These are phyloP conservation scores for Macrolepiota fuliginosa DNA, from an alignment of 768 basidiomycete genomes.

Conservation along the genomic window DNA sequence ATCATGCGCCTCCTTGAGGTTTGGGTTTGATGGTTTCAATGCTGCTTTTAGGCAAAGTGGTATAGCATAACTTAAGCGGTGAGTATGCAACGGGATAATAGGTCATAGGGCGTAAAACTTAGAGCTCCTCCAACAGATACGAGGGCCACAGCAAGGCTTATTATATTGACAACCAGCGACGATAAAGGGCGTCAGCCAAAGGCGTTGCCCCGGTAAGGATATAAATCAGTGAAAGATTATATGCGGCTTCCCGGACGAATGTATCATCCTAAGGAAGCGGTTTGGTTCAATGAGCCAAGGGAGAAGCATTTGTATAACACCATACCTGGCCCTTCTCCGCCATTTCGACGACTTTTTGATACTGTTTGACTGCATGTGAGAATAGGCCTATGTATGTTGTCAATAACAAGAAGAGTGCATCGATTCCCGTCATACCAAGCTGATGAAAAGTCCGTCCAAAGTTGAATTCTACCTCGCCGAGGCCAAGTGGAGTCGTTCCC, in stretches of 20 bases:
- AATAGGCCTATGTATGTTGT: slow-evolving; percentile 56
- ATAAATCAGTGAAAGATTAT: slow-evolving; percentile 84
- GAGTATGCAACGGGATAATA: too few species aligned
- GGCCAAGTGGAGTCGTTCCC: slow-evolving; percentile 34
- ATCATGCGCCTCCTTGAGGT: too few species aligned
- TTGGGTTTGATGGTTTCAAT: too few species aligned
- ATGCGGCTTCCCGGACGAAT: slow-evolving; percentile 76
- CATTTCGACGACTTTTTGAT: slow-evolving; percentile 69
- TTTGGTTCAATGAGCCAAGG: not conserved
- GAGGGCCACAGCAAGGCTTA: slow-evolving; percentile 20
- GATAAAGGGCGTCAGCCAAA: slow-evolving; percentile 67
- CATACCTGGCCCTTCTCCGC: slow-evolving; percentile 38
- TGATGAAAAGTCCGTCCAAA: slow-evolving; percentile 92
- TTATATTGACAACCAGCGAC: slow-evolving; percentile 81
- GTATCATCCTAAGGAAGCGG: slow-evolving; percentile 34
- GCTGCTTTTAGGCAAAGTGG: too few species aligned
- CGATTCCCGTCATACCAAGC: slow-evolving; percentile 54
- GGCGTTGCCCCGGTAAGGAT: slow-evolving; percentile 73
- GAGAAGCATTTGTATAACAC: not conserved
- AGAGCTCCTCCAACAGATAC: too few species aligned
- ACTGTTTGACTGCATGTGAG: slow-evolving; percentile 81
- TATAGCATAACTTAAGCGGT: too few species aligned
- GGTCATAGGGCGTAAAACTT: too few species aligned
- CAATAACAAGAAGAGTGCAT: not conserved
- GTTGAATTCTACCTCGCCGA: slow-evolving; percentile 89